Percentiles rank a stretch among this genome's conserved stretches.
Conservation (phyloP, 2,329 filamentous ascomycete species). For the Thielaviopsis punctulata region DNA sequence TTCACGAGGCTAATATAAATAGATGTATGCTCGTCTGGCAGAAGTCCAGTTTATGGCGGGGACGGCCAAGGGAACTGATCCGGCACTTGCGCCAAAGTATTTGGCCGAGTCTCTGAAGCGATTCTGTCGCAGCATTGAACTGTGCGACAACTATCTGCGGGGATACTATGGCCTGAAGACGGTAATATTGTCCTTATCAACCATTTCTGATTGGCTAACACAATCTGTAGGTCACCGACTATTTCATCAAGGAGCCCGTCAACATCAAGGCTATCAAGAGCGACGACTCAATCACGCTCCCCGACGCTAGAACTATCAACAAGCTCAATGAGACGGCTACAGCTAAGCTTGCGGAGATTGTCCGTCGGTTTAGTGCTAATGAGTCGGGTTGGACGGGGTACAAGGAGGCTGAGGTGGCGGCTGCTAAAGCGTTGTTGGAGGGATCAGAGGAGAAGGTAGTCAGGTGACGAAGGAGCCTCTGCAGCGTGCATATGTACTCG, state of each 20-base stretch:
- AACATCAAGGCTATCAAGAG: constrained; percentile 31
- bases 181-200: constrained; percentile 26
- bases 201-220: neutral
- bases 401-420: constrained; percentile 51
- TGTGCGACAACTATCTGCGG: constrained; percentile 82
- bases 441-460: constrained; percentile 28
- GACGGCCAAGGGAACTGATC: constrained; percentile 20
- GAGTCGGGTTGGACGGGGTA: constrained; percentile 59
- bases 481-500: neutral
- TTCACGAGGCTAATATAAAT: too few species aligned
- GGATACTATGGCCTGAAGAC: constrained; percentile 85
- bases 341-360: constrained; percentile 58
- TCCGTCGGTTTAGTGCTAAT: constrained; percentile 41
- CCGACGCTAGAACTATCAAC: constrained; percentile 40
- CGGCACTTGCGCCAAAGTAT: constrained; percentile 23
- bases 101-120: constrained; percentile 62
- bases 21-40: constrained; percentile 76
- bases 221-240: constrained; percentile 28
- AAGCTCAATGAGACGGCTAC: constrained; percentile 58
- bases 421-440: constrained; percentile 49
- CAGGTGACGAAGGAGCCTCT: constrained; percentile 19
- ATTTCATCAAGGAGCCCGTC: constrained; percentile 26
- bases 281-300: constrained; percentile 33
- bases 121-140: constrained; percentile 79
- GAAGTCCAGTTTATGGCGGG: constrained; percentile 64